Evolutionary conservation across 2,329 filamentous ascomycete species (phyloP).

Genomic region (Xylariaceae sp.): DNA sequence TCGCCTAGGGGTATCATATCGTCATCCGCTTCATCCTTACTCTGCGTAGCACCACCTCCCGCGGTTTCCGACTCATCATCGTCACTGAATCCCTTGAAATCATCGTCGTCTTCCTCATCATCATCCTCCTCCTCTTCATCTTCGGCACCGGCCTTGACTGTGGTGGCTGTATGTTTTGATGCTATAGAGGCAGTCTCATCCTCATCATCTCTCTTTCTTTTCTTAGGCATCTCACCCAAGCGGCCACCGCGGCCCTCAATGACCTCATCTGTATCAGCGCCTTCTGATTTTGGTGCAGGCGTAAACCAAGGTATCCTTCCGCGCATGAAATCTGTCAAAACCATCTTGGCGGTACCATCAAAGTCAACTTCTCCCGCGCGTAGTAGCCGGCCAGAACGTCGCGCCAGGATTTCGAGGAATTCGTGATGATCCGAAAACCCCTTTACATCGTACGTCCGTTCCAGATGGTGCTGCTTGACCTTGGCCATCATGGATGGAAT

Average conservation of each 20-base stretch:
- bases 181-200: slow-evolving; percentile 37
- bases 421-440: slow-evolving; percentile 74
- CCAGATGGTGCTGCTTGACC: slow-evolving; percentile 83
- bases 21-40: slow-evolving; percentile 34
- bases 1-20: slow-evolving; percentile 46
- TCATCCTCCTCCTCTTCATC: slow-evolving; percentile 29
- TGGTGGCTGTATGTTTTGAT: slow-evolving; percentile 26
- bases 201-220: slow-evolving; percentile 64
- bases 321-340: slow-evolving; percentile 91
- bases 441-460: slow-evolving; percentile 87
- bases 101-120: slow-evolving; percentile 40
- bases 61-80: slow-evolving; percentile 34
- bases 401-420: slow-evolving; percentile 81
- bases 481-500: slow-evolving; percentile 77
- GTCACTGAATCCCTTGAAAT: slow-evolving; percentile 33
- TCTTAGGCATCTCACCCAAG: slow-evolving; percentile 82
- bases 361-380: slow-evolving; percentile 94
- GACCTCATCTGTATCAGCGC: slow-evolving; percentile 44
- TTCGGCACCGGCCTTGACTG: slow-evolving; percentile 27
- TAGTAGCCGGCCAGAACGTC: slow-evolving; percentile 81
- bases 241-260: slow-evolving; percentile 73
- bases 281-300: slow-evolving; percentile 63
- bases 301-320: slow-evolving; percentile 98
- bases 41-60: slow-evolving; percentile 24
- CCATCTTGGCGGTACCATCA: slow-evolving; percentile 94